Evolutionary conservation across 2,329 filamentous ascomycete species (phyloP).

Genomic region (Anthostomella pinea): DNA sequence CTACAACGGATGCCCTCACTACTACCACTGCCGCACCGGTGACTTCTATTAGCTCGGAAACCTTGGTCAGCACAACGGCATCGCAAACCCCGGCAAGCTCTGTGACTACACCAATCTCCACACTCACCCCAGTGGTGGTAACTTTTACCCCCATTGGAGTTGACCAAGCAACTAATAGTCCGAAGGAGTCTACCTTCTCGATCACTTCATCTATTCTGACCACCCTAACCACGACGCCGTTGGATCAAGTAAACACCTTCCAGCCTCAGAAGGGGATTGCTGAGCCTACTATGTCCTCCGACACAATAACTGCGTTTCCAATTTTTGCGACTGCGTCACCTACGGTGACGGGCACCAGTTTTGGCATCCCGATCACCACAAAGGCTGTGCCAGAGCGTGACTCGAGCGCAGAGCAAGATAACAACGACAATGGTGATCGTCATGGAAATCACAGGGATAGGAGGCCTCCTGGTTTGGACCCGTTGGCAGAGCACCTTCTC

Average conservation of each 20-base stretch:
- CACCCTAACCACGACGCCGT: constrained; percentile 1
- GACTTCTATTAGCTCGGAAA: not conserved
- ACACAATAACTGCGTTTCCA: not conserved
- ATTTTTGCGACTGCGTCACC: not conserved
- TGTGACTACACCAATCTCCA: not conserved
- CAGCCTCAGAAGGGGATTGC: constrained; percentile 1
- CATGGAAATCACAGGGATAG: not conserved
- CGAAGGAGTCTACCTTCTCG: not conserved
- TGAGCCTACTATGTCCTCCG: not conserved
- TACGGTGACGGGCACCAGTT: not conserved
- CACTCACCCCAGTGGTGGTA: constrained; percentile 3
- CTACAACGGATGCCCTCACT: not conserved
- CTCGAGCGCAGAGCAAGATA: not conserved
- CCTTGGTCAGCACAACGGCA: not conserved
- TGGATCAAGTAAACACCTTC: not conserved
- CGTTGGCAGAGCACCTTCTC: constrained; percentile 31
- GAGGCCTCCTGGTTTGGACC: constrained; percentile 18
- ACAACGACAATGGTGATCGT: constrained; percentile 1
- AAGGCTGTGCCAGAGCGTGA: not conserved
- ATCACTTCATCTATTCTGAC: not conserved
- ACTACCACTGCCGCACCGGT: not conserved
- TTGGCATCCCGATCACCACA: not conserved
- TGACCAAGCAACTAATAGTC: not conserved
- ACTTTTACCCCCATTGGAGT: not conserved
- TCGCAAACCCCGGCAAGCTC: too few relatives aligned